Base-by-base conservation (phyloP, 495 filamentous ascomycete genomes). In the Hyaloscypha hepaticicola region DNA sequence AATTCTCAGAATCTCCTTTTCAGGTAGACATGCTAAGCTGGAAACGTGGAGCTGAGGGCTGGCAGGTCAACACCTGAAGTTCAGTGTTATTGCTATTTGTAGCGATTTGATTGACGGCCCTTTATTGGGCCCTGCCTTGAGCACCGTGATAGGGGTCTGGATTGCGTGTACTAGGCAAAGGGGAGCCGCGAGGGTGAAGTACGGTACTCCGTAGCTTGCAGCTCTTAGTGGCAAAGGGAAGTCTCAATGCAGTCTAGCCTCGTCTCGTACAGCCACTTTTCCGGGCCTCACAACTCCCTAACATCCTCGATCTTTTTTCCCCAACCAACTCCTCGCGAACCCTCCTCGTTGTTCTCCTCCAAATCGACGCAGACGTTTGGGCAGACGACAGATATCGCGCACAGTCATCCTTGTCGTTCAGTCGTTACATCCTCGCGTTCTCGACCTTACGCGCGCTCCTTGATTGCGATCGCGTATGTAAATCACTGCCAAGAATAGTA, bases 391-490 rank as follows among this genome's bases (percentile, higher is more conserved):
- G 25, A 27, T 21, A 53, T 27, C 50, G 25, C 50, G n/a, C 24
- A 7, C 5, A 25, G 50, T 25, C 27, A 34, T 28, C 28, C 11
- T 53, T 48, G 24, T 53, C 59, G 48, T 61, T 11, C 48, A 28
- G 26, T 61, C 59, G 22, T 61, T 61, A 61, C 59, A 45, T 34
- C 16, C 19, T 33, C 16, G 1, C 4, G 16, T 3, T 33, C 12
- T 24, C 4, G 8, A n/a, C 8, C 26, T n/a, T 7, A 60, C 7
- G 25, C 51, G 64, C 59, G 58, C 38, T 49, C 38, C 45, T 56
- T 55, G 45, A 63, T 45, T 64, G 60, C 55, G 60, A 63, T 67
- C 65, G 65, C 65, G 61, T 45, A 34, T 5, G 61, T 21, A 38
- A 5, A 48, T 25, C 31, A 26, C 38, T 4, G 38, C 38, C 53